Percentiles rank a stretch among this genome's conserved stretches.
phyloP scores from a whole-genome alignment of 1,284 basidiomycete genomes.

The Jaminaea rosea region DNA sequence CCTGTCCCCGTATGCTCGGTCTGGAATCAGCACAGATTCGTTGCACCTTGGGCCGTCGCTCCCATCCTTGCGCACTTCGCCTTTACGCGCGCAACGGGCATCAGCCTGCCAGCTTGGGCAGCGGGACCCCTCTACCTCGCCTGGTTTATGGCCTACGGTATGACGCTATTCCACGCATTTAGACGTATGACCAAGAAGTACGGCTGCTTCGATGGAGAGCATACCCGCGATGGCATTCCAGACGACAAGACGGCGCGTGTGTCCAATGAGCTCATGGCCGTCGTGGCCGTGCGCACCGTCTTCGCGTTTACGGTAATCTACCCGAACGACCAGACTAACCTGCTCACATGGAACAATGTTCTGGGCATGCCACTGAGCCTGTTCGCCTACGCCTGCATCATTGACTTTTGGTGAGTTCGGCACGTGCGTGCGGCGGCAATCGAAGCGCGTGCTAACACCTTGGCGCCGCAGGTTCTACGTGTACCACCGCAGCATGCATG shows the following conservation, averaged over 20 bases:
- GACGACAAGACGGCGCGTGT: conserved; percentile 7
- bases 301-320: background rate
- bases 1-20: conserved; percentile 21
- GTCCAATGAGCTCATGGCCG: background rate
- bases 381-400: conserved; percentile 16
- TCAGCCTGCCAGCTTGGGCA: conserved; percentile 17
- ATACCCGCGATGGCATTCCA: conserved; percentile 23
- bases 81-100: conserved; percentile 19
- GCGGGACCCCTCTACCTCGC: background rate
- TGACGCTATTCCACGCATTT: conserved; percentile 13
- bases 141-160: conserved; percentile 15
- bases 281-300: background rate
- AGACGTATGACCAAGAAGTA: conserved; percentile 11
- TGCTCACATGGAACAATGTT: background rate
- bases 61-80: conserved; percentile 24
- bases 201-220: conserved; percentile 30
- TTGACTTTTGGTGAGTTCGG: conserved; percentile 21
- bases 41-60: conserved; percentile 17
- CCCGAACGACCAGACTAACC: background rate
- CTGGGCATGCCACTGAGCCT: conserved; percentile 26
- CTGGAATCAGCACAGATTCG: conserved; percentile 20
- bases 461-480: conserved; percentile 18
- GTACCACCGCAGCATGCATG: conserved; percentile 37
- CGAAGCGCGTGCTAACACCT: background rate
- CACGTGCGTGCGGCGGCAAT: background rate